Base-by-base conservation (phyloP, 352 stramenopile species). In the Pythium aquatile region DNA sequence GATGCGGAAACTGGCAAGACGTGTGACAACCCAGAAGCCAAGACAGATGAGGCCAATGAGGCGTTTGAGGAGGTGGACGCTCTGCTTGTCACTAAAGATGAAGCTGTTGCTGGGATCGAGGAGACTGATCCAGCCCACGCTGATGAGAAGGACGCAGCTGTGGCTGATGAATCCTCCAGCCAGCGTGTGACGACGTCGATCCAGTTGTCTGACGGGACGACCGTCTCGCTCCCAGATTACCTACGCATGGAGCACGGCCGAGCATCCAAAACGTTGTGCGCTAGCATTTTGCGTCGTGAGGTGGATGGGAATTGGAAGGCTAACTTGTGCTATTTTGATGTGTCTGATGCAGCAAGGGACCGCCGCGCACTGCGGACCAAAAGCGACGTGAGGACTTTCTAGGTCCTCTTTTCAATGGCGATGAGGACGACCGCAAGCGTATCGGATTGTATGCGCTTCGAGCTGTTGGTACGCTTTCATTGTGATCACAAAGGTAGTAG, bases 331-430 rank as follows among this genome's bases (percentile, higher is more conserved):
- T 61, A 13, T 53, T 2, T 28, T 65, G 30, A 13, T 55, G 16
- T 51, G 35, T 40, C 14, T 40, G 16, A 5, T 28, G 5, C n/a
- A 90, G 75, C 35, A 86, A 77, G 48, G 53, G 54, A 48, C 49
- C 63, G 0, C 28, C 68, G 13, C 75, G 72, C 8, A 81, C 70
- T 8, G 68, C 65, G 0, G 75, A 87, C 35, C 65, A 93, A 58
- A 89, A 76, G 78, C 75, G 77, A 16, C 72, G 70, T 29, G 61
- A 91, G 37, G 75, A 81, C 65, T 88, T 93, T 46, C 61, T 91
- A 3, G 79, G 76, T 0, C 78, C 80, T n/a, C 58, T 93, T 1
- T 87, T 90, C 47, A 87, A 90, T 58, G 80, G 82, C 16, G 69
- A 74, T 30, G 44, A 65, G 14, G 74, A 81, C 54, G 71, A 75